A percentile compares a stretch with the other conserved stretches of the same genome.
These are phyloP conservation scores for Lactifluus subvellereus DNA, from an alignment of 768 basidiomycete species.

Conservation along the genomic window DNA sequence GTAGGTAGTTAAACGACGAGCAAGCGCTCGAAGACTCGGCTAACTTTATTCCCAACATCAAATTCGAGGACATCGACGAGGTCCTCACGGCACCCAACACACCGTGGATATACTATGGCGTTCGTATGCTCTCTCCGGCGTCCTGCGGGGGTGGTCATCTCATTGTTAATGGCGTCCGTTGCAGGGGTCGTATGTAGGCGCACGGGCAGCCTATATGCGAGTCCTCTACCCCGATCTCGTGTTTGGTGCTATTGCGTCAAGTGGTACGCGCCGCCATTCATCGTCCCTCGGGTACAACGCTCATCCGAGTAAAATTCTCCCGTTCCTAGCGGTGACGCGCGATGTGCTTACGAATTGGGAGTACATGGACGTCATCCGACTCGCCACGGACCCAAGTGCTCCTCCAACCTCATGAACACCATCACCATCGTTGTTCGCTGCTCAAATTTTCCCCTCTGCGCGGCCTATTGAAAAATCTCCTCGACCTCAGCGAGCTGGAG, in stretches of 20 bases:
- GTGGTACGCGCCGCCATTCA: slow-evolving; percentile 43
- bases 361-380: slow-evolving; percentile 81
- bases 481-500: slow-evolving; percentile 64
- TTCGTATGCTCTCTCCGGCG: slow-evolving; percentile 32
- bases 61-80: slow-evolving; percentile 63
- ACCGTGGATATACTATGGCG: slow-evolving; percentile 94
- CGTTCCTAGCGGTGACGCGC: slow-evolving; percentile 66
- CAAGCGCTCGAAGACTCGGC: slow-evolving; percentile 90
- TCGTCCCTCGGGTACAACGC: background rate
- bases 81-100: slow-evolving; percentile 65
- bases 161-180: background rate
- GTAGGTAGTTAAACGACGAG: slow-evolving; percentile 81
- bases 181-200: slow-evolving; percentile 88
- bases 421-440: slow-evolving; percentile 52
- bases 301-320: background rate
- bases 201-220: slow-evolving; percentile 88
- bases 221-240: slow-evolving; percentile 83
- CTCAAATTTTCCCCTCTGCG: slow-evolving; percentile 45
- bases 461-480: slow-evolving; percentile 59
- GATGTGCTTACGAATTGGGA: slow-evolving; percentile 80
- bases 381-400: slow-evolving; percentile 60
- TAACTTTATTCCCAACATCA: slow-evolving; percentile 79
- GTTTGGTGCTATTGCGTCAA: slow-evolving; percentile 85
- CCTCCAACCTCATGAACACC: slow-evolving; percentile 50
- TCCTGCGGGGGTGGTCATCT: background rate